Evolutionary conservation across 768 basidiomycete species (phyloP).

Genomic region (Calocybe cyanea): DNA sequence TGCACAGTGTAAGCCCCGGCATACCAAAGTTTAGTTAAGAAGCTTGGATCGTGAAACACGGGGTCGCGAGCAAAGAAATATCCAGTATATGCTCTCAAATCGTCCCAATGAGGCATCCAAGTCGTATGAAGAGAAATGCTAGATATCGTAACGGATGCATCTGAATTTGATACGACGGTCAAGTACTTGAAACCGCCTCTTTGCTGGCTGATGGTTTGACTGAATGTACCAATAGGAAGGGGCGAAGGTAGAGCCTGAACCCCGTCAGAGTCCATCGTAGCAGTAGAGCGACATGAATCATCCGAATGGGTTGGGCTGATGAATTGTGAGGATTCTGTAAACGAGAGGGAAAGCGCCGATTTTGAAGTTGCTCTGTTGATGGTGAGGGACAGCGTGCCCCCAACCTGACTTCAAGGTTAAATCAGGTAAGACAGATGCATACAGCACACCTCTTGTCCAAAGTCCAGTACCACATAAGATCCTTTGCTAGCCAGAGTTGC

Average conservation of each 20-base stretch:
- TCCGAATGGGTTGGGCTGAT: constrained; percentile 42
- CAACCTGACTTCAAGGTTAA: constrained; percentile 22
- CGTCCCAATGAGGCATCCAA: constrained; percentile 47
- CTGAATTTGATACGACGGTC: constrained; percentile 39
- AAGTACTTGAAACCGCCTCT: constrained; percentile 48
- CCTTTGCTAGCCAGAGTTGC: constrained; percentile 27
- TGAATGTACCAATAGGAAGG: constrained; percentile 24
- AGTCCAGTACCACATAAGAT: constrained; percentile 36
- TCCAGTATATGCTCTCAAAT: constrained; percentile 41
- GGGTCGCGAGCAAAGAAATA: constrained; percentile 44
- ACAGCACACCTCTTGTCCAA: constrained; percentile 30
- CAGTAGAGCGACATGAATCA: constrained; percentile 27
- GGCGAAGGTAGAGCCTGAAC: constrained; percentile 29
- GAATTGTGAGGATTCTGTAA: constrained; percentile 47
- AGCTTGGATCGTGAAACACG: constrained; percentile 37
- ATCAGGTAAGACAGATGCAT: background rate
- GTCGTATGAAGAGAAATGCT: constrained; percentile 40
- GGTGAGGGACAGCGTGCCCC: constrained; percentile 27
- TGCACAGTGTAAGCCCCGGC: constrained; percentile 54
- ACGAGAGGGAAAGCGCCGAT: constrained; percentile 41
- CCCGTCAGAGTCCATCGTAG: constrained; percentile 28
- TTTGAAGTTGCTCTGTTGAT: constrained; percentile 21
- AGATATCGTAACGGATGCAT: constrained; percentile 33
- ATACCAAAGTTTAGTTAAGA: constrained; percentile 51
- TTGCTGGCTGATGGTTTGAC: constrained; percentile 32